These are phyloP conservation scores for Fusarium zealandicum DNA, from an alignment of 2,329 filamentous ascomycete species.

Conservation along the genomic window DNA sequence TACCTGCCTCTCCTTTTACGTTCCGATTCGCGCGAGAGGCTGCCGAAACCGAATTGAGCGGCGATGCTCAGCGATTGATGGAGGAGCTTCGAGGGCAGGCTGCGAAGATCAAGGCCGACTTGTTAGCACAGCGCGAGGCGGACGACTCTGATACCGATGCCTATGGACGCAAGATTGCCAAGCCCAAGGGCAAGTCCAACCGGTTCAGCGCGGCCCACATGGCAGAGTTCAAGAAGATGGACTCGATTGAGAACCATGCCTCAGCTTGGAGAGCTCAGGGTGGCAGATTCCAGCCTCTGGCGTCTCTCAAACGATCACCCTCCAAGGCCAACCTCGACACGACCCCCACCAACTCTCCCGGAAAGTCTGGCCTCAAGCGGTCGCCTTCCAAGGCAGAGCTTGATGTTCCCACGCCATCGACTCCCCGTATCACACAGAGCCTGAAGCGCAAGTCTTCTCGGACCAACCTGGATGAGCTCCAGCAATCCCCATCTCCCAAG, in stretches of 20 bases:
- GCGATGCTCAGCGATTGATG: slow-evolving; percentile 67
- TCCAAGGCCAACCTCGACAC: slow-evolving; percentile 55
- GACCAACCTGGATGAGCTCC: slow-evolving; percentile 45
- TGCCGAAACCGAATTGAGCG: slow-evolving; percentile 62
- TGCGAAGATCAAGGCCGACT: slow-evolving; percentile 71
- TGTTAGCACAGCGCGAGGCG: slow-evolving; percentile 67
- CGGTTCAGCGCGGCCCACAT: slow-evolving; percentile 88
- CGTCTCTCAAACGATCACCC: slow-evolving; percentile 50
- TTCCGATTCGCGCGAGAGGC: slow-evolving; percentile 71
- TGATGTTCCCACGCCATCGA: slow-evolving; percentile 60
- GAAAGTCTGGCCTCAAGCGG: slow-evolving; percentile 58
- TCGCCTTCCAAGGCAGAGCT: slow-evolving; percentile 58
- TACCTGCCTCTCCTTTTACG: slow-evolving; percentile 68
- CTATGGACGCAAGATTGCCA: slow-evolving; percentile 74
- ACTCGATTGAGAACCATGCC: slow-evolving; percentile 87
- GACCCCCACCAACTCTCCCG: slow-evolving; percentile 44
- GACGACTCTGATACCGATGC: slow-evolving; percentile 55
- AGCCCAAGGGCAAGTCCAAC: slow-evolving; percentile 77
- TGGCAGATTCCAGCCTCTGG: slow-evolving; percentile 59
- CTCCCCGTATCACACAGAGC: slow-evolving; percentile 45
- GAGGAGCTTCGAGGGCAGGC: slow-evolving; percentile 76
- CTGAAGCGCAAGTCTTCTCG: slow-evolving; percentile 44
- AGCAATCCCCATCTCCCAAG: slow-evolving; percentile 41
- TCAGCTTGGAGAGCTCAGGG: slow-evolving; percentile 75
- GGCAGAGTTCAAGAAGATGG: slow-evolving; percentile 95